A percentile compares a stretch with the other conserved stretches of the same genome.
phyloP scores from a whole-genome alignment of 768 basidiomycete species.

The Multifurca ochricompacta region DNA sequence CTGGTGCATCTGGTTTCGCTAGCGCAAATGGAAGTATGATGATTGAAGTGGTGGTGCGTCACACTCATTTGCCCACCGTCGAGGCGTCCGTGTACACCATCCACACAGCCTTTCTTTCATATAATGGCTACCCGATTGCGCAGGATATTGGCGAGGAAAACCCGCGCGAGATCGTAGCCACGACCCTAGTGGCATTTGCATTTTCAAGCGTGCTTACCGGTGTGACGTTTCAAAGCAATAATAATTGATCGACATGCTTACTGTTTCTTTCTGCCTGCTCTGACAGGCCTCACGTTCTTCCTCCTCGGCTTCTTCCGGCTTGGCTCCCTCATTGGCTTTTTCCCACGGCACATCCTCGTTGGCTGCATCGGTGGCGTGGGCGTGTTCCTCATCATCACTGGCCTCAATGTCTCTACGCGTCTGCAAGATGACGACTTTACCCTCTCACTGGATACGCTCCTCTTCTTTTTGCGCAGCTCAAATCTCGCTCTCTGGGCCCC shows the following conservation, averaged over 20 bases:
- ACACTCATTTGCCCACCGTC: neutral
- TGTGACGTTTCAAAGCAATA: conserved; percentile 25
- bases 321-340: conserved; percentile 86
- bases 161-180: conserved; percentile 72
- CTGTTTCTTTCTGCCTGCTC: neutral
- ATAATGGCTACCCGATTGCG: conserved; percentile 78
- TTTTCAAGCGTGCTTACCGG: conserved; percentile 85
- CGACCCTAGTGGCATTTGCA: conserved; percentile 83
- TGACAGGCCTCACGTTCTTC: conserved; percentile 68
- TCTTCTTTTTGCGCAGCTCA: conserved; percentile 57
- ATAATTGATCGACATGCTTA: conserved; percentile 1
- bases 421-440: conserved; percentile 72
- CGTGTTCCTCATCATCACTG: conserved; percentile 83
- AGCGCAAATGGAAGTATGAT: conserved; percentile 95
- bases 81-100: neutral
- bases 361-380: conserved; percentile 97
- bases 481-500: conserved; percentile 72
- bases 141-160: conserved; percentile 61
- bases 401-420: conserved; percentile 78
- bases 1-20: conserved; percentile 83
- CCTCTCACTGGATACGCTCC: conserved; percentile 55
- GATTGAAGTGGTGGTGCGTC: conserved; percentile 86
- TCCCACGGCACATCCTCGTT: conserved; percentile 94
- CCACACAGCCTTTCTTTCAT: conserved; percentile 85
- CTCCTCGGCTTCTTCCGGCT: conserved; percentile 77